Conservation (phyloP, 2,329 filamentous ascomycete genomes). For the Clarireedia hainanense region DNA sequence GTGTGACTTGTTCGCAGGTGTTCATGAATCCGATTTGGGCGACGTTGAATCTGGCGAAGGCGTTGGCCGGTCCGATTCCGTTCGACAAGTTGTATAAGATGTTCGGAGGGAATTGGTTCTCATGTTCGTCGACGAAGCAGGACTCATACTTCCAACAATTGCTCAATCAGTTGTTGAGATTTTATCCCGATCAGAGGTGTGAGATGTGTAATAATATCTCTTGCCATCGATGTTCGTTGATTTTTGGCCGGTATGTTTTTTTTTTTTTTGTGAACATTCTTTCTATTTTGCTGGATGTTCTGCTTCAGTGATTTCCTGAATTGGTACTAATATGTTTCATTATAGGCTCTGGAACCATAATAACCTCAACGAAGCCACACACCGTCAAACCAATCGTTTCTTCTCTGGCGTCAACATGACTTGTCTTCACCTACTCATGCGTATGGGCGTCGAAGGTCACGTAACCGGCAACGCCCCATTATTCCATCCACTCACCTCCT, state of each 20-base stretch:
- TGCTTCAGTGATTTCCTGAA: not conserved
- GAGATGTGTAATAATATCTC: slow-evolving; percentile 55
- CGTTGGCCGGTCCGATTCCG: slow-evolving; percentile 37
- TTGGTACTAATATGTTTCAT: not conserved
- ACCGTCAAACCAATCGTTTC: slow-evolving; percentile 52
- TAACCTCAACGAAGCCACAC: slow-evolving; percentile 59
- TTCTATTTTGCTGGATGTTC: not conserved
- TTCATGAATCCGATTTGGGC: slow-evolving; percentile 57
- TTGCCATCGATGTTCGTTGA: slow-evolving; percentile 52
- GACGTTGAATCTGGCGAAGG: slow-evolving; percentile 48
- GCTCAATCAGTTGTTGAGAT: slow-evolving; percentile 48
- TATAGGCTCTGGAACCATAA: slow-evolving; percentile 48
- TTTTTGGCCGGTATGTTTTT: slow-evolving; percentile 46
- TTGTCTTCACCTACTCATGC: slow-evolving; percentile 47
- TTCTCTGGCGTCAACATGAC: slow-evolving; percentile 57
- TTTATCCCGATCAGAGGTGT: slow-evolving; percentile 44
- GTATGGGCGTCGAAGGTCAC: slow-evolving; percentile 42
- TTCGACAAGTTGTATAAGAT: slow-evolving; percentile 42
- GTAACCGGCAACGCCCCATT: slow-evolving; percentile 45
- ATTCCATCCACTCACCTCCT: slow-evolving; percentile 40
- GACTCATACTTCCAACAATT: slow-evolving; percentile 42
- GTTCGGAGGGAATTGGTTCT: slow-evolving; percentile 47
- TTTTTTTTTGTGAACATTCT: too few relatives aligned
- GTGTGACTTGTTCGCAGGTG: slow-evolving; percentile 52
- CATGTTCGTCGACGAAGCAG: slow-evolving; percentile 39